A percentile compares a stretch with the other conserved stretches of the same genome.
Evolutionary conservation across 2,329 filamentous ascomycete species (phyloP).

Genomic region (Venturia asperata): DNA sequence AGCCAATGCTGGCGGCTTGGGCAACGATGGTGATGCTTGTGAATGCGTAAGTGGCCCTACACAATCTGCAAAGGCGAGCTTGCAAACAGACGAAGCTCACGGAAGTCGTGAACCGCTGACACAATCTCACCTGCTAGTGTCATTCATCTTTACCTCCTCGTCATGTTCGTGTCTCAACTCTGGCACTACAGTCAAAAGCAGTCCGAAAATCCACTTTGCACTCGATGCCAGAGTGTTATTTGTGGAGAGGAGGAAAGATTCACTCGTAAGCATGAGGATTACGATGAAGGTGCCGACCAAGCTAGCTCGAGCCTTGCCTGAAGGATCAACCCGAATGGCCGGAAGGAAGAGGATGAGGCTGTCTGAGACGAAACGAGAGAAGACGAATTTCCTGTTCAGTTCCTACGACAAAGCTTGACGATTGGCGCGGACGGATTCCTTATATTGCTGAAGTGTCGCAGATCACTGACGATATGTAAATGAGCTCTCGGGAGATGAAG

Average conservation of each 20-base stretch:
- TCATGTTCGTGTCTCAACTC: background rate
- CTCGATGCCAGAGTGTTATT: background rate
- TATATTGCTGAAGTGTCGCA: background rate
- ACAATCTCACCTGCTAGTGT: background rate
- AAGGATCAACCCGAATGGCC: background rate
- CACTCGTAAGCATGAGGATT: background rate
- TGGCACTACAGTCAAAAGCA: background rate
- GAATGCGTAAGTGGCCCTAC: conserved; percentile 1
- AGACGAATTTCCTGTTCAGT: background rate
- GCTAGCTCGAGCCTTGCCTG: background rate
- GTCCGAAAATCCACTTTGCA: background rate
- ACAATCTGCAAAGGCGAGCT: no score
- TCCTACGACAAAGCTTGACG: background rate
- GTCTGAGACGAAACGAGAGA: background rate
- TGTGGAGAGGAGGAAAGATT: background rate
- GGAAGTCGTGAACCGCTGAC: background rate
- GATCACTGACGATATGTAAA: background rate
- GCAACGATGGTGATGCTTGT: conserved; percentile 1
- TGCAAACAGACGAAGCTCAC: no score
- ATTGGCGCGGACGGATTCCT: background rate
- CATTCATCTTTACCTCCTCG: background rate
- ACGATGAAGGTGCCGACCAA: background rate
- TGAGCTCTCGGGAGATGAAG: background rate
- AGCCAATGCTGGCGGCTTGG: conserved; percentile 1
- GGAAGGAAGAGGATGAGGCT: background rate